Base-by-base conservation (phyloP, 208 protist species). In the Trypanosoma boissoni region DNA sequence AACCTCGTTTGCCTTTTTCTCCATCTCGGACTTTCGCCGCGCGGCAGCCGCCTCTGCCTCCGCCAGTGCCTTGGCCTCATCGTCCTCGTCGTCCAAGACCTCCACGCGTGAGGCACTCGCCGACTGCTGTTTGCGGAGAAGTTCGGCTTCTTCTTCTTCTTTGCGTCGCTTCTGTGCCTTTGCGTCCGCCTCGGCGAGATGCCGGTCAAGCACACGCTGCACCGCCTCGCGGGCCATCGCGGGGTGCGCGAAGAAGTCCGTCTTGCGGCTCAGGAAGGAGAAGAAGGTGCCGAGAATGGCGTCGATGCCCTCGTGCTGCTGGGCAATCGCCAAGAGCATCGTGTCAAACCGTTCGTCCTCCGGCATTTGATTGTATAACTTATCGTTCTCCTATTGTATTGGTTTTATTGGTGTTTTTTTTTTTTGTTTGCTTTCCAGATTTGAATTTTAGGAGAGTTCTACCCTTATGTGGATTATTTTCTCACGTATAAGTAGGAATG, bases 241-340 rank as follows among this genome's bases (percentile, higher is more conserved):
- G 2, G 86, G 84, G 55, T 92, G 79, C n/a, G 85, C 80, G 78
- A 95, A 97, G 73, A 97, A 95, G 71, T 97, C 92, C 28, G 92
- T 97, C 71, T 97, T 97, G 51, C 92, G 81, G 23, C 73, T 80
- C 16, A 97, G 73, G 46, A 97, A 97, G 16, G 86, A 93, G 61
- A 97, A 97, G 74, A 95, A 97, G 45, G 80, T 82, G 64, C 92
- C 83, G 20, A 97, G 78, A 62, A 97, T 90, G 56, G 80, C 72
- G 39, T 97, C 87, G 65, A 97, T 92, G 57, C 87, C 87, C 2
- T 88, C 66, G 53, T 93, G 83, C 68, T 95, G 86, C 77, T 95
- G 85, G n/a, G 92, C 92, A 53, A 97, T 91, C 9, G 82, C 83
- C 72, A 97, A 75, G 59, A 95, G 79, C 78, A 97, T 86, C 4